Evolutionary conservation across 2,329 filamentous ascomycete species (phyloP).

Genomic region (Pseudopyrenochaeta lycopersici): DNA sequence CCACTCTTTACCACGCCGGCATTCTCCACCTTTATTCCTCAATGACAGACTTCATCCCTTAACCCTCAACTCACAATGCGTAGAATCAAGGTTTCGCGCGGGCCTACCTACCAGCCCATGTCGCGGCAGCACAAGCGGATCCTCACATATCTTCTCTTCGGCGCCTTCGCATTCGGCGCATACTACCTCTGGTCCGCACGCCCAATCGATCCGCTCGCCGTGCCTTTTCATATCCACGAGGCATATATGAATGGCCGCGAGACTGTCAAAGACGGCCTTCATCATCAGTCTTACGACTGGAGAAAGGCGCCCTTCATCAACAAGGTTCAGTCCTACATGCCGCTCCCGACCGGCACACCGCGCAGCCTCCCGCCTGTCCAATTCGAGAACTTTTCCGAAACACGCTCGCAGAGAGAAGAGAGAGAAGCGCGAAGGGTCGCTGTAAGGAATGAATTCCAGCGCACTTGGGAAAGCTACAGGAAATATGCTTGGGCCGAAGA

Average conservation of each 20-base stretch:
- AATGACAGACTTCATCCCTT: not conserved
- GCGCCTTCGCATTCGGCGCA: slow-evolving; percentile 32
- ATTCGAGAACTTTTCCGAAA: slow-evolving; percentile 48
- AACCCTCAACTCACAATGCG: slow-evolving; percentile 29
- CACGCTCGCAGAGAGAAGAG: slow-evolving; percentile 28
- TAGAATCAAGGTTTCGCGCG: slow-evolving; percentile 39
- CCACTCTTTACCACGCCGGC: not conserved
- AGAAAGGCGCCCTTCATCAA: slow-evolving; percentile 52
- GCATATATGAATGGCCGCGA: slow-evolving; percentile 43
- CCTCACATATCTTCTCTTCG: slow-evolving; percentile 34
- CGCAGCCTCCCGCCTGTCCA: slow-evolving; percentile 53
- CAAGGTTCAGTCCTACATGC: slow-evolving; percentile 45
- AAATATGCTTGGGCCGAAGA: slow-evolving; percentile 57
- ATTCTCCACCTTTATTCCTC: not conserved
- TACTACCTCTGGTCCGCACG: slow-evolving; percentile 38
- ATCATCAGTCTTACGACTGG: slow-evolving; percentile 50
- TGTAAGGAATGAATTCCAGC: slow-evolving; percentile 54
- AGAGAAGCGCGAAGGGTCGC: slow-evolving; percentile 44
- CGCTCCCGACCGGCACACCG: slow-evolving; percentile 49
- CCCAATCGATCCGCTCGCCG: slow-evolving; percentile 39
- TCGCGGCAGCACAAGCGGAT: slow-evolving; percentile 41
- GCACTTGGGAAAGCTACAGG: slow-evolving; percentile 56
- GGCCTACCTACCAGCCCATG: slow-evolving; percentile 32
- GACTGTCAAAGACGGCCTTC: slow-evolving; percentile 21
- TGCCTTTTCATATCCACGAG: slow-evolving; percentile 39